Base-by-base conservation (phyloP, 2,329 filamentous ascomycete species). In the Juglanconis juglandina region DNA sequence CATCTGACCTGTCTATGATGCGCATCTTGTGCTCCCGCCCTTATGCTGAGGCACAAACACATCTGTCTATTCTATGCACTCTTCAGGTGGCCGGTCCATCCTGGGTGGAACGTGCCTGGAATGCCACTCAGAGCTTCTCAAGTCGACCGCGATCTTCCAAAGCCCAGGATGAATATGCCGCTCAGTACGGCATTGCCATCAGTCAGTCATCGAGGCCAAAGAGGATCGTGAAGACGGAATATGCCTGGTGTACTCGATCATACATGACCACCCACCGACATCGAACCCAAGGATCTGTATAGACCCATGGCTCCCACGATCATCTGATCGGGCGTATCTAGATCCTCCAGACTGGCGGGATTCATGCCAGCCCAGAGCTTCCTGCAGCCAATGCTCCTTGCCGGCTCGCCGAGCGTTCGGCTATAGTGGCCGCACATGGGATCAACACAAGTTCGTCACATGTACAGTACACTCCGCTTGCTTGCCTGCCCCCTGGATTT, bases 321-420 rank as follows among this genome's bases (percentile, higher is more conserved):
- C 61, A 44, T 61, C 61, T 63, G 48, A 63, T 61, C 61, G 58
- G 46, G 30, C 46, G 53, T 63, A 63, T 63, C 53, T 60, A 61
- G 55, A 61, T 53, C 55, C 50, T 59, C 60, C 60, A 62, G 52
- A 59, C 47, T 59, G 60, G 52, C 60, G 60, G 60, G 53, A 54
- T 46, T 32, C 34, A 33, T 59, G 60, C 53, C 56, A 44, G n/a
- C 35, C 47, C 34, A 51, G 24, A 41, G 52, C 52, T 42, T 34
- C 24, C 41, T 42, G 56, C 32, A 34, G 10, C 47, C 48, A 52
- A 52, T 52, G 24, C 37, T 34, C 32, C 37, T 33, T 44, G 39
- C 39, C 39, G 52, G 24, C 14, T 10, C 37, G 52, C 24, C 37
- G 32, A 42, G 10, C 39, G 30, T 39, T 44, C 55, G 37, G 55